Base-by-base conservation (phyloP, 2,329 filamentous ascomycete genomes). In the Colletotrichum abscissum region DNA sequence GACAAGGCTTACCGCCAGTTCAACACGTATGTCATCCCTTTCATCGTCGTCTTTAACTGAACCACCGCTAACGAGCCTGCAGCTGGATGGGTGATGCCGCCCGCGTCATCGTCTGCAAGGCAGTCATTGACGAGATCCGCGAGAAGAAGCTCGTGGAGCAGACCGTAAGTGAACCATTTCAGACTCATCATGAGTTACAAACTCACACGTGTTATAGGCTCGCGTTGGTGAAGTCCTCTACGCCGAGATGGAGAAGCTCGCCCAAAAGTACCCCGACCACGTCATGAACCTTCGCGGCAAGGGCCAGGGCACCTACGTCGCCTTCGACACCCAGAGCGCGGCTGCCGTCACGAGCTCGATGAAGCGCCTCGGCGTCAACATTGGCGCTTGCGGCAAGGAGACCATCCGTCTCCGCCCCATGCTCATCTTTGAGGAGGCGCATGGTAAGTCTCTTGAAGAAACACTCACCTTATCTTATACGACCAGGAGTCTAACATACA, bases 1-100 rank as follows among this genome's bases (percentile, higher is more conserved):
- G 95, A 95, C 84, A 94, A 94, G 86, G 92, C 94, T 35, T 95
- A 95, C 86, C 90, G 94, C 75, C 94, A 96, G 84, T 96, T 95
- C 86, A 95, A 95, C 86, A 95, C 93, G 74, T 78, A 30, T 2
- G 30, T 1, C 30, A 7, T 30, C 30, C 30, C 30, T 8, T 8
- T 30, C 30, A 30, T 8, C 30, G 30, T 2, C 7, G 2, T 9
- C 8, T 30, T 30, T 30, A 8, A 9, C 9, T 30, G 28, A 30
- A 9, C 8, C 28, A 30, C 30, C 22, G 22, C 22, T 22, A 52
- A 66, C 54, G 26, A 46, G 1, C 22, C 12, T 52, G 35, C 35
- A 78, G 75, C 69, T 95, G 93, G 93, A 95, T 95, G 87, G 93
- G 94, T 77, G 94, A 96, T 83, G 93, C 94, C 69, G 91, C 92